Base-by-base conservation (phyloP, 768 basidiomycete genomes). In the Termitomyces sp. region DNA sequence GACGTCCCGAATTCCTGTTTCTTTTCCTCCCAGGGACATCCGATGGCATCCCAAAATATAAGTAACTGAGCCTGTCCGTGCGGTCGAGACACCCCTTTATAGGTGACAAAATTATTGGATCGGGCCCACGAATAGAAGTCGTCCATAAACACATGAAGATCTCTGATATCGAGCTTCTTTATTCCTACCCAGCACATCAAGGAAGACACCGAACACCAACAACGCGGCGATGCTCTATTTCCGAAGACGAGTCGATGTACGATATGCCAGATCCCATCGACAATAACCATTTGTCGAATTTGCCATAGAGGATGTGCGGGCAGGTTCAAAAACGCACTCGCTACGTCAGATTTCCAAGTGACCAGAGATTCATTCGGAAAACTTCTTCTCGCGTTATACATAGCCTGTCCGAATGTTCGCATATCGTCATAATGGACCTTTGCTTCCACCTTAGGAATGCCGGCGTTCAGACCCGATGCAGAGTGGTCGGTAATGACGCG, bases 271-370 rank as follows among this genome's bases (percentile, higher is more conserved):
- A 46, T 27, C 3, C 53, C 61, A 43, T 70, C 67, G n/a, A 68
- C 62, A 7, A 40, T 53, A 12, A 72, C 62, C 10, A 70, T 58
- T 50, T 74, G 71, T 18, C 57, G 56, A 0, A 71, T 45, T 43
- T 74, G 70, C 65, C 66, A 74, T 20, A 70, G 13, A 10, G 69
- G 71, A 54, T 73, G 67, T 3, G 62, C 62, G 3, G 69, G 69
- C 0, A 72, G 57, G 39, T 61, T 69, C 5, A 66, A 64, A 52
- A 70, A 73, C 1, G 71, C 71, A 4, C 59, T 54, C 3, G 64
- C 39, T 11, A 73, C 63, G 40, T 73, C 68, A 15, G 61, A 60
- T 42, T 71, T 73, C 52, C 63, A 69, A 11, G 60, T 52, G n/a
- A 64, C 47, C 5, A 67, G 15, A 0, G 62, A 68, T n/a, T 61